Percentiles rank a stretch among this genome's conserved stretches.
These are phyloP conservation scores for Pinguiococcus pyrenoidosus DNA, from an alignment of 108 stramenopile genomes.

Conservation along the genomic window DNA sequence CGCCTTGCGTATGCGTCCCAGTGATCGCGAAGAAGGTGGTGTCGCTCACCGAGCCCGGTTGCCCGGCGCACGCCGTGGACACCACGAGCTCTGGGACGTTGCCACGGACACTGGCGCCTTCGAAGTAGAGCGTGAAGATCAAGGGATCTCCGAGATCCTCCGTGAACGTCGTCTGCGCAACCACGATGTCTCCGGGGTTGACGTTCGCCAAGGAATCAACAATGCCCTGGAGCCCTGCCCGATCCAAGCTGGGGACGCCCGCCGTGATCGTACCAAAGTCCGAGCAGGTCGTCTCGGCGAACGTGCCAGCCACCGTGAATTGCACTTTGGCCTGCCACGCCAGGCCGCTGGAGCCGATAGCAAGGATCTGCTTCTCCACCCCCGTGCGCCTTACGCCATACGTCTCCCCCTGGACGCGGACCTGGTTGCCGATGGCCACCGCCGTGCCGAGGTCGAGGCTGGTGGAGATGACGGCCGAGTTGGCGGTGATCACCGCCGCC, in stretches of 20 bases:
- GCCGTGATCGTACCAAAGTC: no score
- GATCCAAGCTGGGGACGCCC: no score
- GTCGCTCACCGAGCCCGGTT: no score
- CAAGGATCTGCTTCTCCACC: background rate
- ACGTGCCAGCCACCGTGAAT: no score
- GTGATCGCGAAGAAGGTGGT: no score
- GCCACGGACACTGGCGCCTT: slow-evolving; percentile 37
- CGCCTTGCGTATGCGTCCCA: no score
- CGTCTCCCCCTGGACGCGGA: slow-evolving; percentile 38
- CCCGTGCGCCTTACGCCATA: slow-evolving; percentile 37
- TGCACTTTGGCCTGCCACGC: no score
- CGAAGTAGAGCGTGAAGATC: slow-evolving; percentile 55
- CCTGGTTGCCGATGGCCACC: slow-evolving; percentile 23
- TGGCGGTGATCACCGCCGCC: slow-evolving; percentile 3
- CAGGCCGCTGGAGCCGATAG: no score
- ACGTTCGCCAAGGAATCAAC: slow-evolving; percentile 27
- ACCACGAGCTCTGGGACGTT: no score
- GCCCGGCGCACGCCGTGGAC: no score
- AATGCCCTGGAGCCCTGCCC: slow-evolving; percentile 26
- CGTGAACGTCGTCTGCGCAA: slow-evolving; percentile 37
- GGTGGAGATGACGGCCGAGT: background rate
- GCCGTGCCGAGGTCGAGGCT: slow-evolving; percentile 13
- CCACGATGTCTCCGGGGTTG: slow-evolving; percentile 25
- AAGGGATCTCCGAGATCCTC: slow-evolving; percentile 42
- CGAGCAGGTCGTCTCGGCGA: no score